Base-by-base conservation (phyloP, 352 stramenopile genomes). In the Peronospora farinosa region DNA sequence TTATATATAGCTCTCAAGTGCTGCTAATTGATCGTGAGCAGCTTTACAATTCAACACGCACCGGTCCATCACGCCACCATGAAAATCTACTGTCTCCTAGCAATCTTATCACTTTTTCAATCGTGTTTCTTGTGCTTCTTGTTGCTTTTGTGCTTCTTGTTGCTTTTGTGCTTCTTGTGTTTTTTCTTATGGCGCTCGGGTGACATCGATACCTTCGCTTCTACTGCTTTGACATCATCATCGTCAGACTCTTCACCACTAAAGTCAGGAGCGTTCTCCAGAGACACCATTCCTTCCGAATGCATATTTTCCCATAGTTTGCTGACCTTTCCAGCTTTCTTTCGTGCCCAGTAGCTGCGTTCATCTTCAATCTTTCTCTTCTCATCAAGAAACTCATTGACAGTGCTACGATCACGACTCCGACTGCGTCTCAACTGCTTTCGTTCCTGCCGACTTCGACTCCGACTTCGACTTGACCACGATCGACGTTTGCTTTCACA, bases 321-420 rank as follows among this genome's bases (percentile, higher is more conserved):
- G 9, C 63, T 60, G 2, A 69, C 83, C 53, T 73, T 76, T 36
- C 71, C 64, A 12, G 64, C 67, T 52, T 87, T 87, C 56, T 82
- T 83, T 23, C 31, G 27, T 9, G 71, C 72, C 76, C 76, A 87
- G 23, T 71, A 83, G 21, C 54, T 60, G 9, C 76, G 72, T 55
- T 81, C 73, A 19, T 69, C 56, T 10, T 45, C 35, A 10, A 53
- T 41, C 8, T 42, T 50, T 5, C 15, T 32, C 23, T 51, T 59
- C 8, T 23, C 16, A 33, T 11, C 33, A 2, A 28, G 42, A 2
- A 11, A 5, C 12, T 51, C 31, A 12, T 16, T 13, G 43, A 30
- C 41, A 39, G 19, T 2, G 17, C 33, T 44, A 33, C 54, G 51
- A 23, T 41, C 65, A 17, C 32, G 41, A 42, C 51, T 66, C 11